Evolutionary conservation across 164 flowering plant genomes (phyloP).

Genomic region (Paratinospora sagittata): DNA sequence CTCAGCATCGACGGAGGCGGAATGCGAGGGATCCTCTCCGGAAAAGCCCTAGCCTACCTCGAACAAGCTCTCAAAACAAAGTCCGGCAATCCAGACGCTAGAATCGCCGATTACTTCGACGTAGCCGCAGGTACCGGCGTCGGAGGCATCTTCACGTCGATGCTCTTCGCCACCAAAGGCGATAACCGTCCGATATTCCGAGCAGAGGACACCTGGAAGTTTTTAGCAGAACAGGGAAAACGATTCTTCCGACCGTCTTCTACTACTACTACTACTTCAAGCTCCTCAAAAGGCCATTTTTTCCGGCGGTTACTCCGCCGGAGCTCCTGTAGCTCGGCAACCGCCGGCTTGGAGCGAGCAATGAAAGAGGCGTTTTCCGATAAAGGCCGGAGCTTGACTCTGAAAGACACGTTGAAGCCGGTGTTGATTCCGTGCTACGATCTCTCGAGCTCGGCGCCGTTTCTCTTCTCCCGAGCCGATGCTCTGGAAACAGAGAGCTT

Average conservation of each 20-base stretch:
- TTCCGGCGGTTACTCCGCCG: slow-evolving; percentile 28
- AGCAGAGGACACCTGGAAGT: slow-evolving; percentile 83
- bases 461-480: slow-evolving; percentile 86
- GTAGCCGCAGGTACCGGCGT: slow-evolving; percentile 85
- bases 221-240: slow-evolving; percentile 53
- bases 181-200: slow-evolving; percentile 46
- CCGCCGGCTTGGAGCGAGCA: slow-evolving; percentile 42
- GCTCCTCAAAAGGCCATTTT: slow-evolving; percentile 22
- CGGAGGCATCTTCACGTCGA: slow-evolving; percentile 88
- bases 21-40: slow-evolving; percentile 71
- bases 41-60: slow-evolving; percentile 72
- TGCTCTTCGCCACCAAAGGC: slow-evolving; percentile 66
- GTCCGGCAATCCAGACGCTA: slow-evolving; percentile 72
- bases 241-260: slow-evolving; percentile 30
- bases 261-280: too few relatives aligned
- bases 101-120: slow-evolving; percentile 90
- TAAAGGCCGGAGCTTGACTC: slow-evolving; percentile 42
- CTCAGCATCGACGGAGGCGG: slow-evolving; percentile 87
- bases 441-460: slow-evolving; percentile 80
- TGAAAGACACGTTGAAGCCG: slow-evolving; percentile 84
- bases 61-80: slow-evolving; percentile 62
- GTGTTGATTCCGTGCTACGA: slow-evolving; percentile 92
- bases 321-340: slow-evolving; percentile 19
- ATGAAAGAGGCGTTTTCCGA: slow-evolving; percentile 58
- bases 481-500: slow-evolving; percentile 78